Evolutionary conservation across 495 filamentous ascomycete genomes (phyloP).

Genomic region (Podospora comata): DNA sequence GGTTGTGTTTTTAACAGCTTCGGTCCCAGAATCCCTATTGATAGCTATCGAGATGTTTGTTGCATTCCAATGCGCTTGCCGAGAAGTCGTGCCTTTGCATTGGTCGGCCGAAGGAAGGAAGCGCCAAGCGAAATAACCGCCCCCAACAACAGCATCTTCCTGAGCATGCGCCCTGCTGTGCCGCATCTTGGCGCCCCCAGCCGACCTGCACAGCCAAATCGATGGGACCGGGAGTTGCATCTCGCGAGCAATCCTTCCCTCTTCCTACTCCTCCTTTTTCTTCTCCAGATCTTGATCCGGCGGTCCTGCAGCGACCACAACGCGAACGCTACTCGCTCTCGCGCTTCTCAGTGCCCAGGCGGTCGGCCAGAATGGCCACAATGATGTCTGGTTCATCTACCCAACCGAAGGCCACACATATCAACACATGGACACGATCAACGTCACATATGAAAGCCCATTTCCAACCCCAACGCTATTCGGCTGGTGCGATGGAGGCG

Average conservation of each 20-base stretch:
- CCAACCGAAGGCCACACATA: not conserved
- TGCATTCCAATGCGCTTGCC: too few species aligned
- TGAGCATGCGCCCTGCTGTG: not conserved
- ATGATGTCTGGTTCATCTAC: slow-evolving; percentile 3
- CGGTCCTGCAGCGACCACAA: not conserved
- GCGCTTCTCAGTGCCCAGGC: not conserved
- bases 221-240: not conserved
- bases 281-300: not conserved
- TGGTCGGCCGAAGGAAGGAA: not conserved
- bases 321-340: not conserved
- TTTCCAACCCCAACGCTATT: not conserved
- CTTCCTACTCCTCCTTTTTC: not conserved
- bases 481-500: not conserved
- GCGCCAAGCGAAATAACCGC: not conserved
- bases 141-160: too few species aligned
- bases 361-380: not conserved
- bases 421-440: not conserved
- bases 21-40: too few species aligned
- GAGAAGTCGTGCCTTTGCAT: not conserved
- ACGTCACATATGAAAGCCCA: not conserved
- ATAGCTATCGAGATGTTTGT: too few species aligned
- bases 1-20: too few species aligned
- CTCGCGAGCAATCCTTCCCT: not conserved
- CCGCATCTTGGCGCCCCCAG: not conserved
- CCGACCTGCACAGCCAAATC: not conserved